Evolutionary conservation across 1,139 yeast genomes (phyloP).

Genomic region (Diutina scorzettiae): DNA sequence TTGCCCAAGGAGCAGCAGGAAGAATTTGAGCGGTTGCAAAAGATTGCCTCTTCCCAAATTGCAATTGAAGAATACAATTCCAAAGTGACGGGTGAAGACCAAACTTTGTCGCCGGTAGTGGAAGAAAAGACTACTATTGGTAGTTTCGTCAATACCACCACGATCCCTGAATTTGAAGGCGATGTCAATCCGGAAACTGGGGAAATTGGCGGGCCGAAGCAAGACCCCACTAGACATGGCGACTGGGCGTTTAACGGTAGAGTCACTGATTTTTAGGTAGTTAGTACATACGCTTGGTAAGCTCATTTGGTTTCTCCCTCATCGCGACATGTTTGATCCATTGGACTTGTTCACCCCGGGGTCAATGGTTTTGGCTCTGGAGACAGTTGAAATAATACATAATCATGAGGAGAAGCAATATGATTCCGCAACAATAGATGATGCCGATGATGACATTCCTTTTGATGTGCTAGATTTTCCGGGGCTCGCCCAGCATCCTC

Average conservation of each 20-base stretch:
- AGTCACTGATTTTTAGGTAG: constrained; percentile 70
- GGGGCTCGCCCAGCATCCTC: constrained; percentile 32
- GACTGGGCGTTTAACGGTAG: constrained; percentile 96
- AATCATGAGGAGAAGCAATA: neutral
- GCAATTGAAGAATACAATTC: constrained; percentile 69
- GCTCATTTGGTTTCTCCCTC: too few relatives aligned
- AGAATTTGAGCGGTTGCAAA: constrained; percentile 81
- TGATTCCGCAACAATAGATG: constrained; percentile 6
- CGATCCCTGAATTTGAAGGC: constrained; percentile 93
- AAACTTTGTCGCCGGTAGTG: constrained; percentile 17
- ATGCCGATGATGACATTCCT: constrained; percentile 17
- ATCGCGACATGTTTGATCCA: constrained; percentile 23
- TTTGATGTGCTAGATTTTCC: constrained; percentile 65
- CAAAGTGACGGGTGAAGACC: constrained; percentile 8
- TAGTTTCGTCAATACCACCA: constrained; percentile 59
- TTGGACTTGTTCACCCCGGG: constrained; percentile 27
- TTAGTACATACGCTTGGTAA: neutral
- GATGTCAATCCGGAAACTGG: constrained; percentile 89
- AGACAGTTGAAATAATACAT: neutral
- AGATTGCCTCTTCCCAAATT: constrained; percentile 67
- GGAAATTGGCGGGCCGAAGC: constrained; percentile 97
- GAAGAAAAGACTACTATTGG: constrained; percentile 45
- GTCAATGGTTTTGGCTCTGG: neutral
- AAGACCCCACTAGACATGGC: constrained; percentile 86
- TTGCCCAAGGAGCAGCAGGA: constrained; percentile 81